A percentile compares a stretch with the other conserved stretches of the same genome.
These are phyloP conservation scores for Drosera spatulata DNA, from an alignment of 179 eudicot species.

Conservation along the genomic window DNA sequence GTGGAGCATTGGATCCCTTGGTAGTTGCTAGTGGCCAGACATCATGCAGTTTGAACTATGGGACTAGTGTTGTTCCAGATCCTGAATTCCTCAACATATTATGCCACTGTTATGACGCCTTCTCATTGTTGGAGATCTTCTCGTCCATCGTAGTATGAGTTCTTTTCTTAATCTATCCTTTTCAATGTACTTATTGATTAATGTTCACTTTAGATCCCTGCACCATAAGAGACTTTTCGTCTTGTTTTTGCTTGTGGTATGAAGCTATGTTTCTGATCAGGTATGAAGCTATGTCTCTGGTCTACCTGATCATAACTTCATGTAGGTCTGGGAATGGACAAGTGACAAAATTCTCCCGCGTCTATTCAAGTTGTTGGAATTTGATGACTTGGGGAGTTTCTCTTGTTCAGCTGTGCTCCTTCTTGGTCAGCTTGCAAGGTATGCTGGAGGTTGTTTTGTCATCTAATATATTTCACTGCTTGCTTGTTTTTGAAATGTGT, in stretches of 20 bases:
- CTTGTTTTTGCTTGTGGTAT: neutral
- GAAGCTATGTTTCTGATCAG: no score
- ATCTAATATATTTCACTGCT: no score
- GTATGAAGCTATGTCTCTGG: no score
- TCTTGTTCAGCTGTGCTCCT: constrained; percentile 32
- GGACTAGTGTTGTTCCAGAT: constrained; percentile 4
- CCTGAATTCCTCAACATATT: constrained; percentile 10
- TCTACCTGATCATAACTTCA: neutral
- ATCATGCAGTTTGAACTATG: constrained; percentile 3
- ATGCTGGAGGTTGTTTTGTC: no score
- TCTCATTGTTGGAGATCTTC: constrained; percentile 65
- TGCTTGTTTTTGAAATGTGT: no score
- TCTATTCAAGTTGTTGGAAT: constrained; percentile 35
- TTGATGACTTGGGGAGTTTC: constrained; percentile 16
- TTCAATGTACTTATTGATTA: no score
- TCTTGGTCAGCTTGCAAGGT: constrained; percentile 75
- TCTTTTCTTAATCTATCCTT: neutral
- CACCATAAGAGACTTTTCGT: neutral
- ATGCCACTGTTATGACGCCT: constrained; percentile 28
- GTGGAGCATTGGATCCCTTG: constrained; percentile 4
- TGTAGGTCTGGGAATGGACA: constrained; percentile 77
- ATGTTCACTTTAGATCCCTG: neutral
- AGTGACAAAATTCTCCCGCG: constrained; percentile 29
- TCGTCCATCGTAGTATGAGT: constrained; percentile 50
- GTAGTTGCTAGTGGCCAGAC: neutral